Conservation (phyloP, 306 rosid species). For the Vachellia collinsii region DNA sequence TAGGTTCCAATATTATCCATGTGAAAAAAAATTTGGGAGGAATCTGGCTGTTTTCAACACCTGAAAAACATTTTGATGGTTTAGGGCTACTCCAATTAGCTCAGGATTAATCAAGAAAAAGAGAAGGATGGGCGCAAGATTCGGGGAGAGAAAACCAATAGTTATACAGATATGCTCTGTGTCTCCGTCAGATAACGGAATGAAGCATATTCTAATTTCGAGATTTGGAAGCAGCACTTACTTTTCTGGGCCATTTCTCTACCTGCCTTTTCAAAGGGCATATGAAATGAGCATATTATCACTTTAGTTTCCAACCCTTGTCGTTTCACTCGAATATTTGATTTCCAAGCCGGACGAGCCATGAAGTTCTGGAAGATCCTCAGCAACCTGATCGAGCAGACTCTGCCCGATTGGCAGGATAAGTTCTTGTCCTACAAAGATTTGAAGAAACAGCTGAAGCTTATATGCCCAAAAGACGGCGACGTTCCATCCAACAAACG, state of each 20-base stretch:
- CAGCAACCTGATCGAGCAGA: slow-evolving; percentile 67
- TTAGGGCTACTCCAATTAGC: no score
- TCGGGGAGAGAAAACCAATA: neutral
- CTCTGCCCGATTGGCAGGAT: slow-evolving; percentile 89
- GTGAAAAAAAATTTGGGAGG: no score
- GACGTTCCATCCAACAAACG: slow-evolving; percentile 46
- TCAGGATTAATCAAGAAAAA: no score
- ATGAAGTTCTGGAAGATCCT: slow-evolving; percentile 93
- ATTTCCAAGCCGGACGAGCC: neutral
- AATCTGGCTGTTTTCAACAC: no score
- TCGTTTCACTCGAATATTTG: neutral
- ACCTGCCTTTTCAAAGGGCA: neutral
- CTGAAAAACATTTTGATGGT: no score
- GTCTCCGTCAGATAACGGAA: neutral
- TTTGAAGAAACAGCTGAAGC: slow-evolving; percentile 76
- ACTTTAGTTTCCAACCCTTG: neutral
- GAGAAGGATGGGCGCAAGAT: no score
- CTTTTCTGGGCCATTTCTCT: neutral
- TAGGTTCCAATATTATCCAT: no score
- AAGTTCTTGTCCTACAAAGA: slow-evolving; percentile 75
- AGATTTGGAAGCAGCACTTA: neutral
- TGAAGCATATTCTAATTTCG: neutral
- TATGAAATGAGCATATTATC: neutral
- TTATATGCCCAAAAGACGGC: slow-evolving; percentile 55
- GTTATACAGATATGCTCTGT: neutral